Percentiles rank a stretch among this genome's conserved stretches.
Conservation (phyloP, 257 asterid species). For the Lycium barbarum region DNA sequence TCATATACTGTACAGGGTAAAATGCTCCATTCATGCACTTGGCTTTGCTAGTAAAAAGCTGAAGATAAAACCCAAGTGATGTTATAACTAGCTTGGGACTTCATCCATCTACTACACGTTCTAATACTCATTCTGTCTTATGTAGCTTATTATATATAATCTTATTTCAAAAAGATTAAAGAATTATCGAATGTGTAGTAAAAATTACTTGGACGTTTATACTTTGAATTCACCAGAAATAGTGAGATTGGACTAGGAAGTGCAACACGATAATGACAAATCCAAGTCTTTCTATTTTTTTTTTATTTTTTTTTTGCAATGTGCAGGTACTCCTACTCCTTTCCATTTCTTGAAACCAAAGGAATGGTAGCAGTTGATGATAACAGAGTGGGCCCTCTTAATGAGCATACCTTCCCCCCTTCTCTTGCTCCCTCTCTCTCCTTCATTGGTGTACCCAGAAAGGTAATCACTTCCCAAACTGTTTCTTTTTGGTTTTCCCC, state of each 20-base stretch:
- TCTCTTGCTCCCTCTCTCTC: slow-evolving; percentile 84
- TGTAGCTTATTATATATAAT: not conserved
- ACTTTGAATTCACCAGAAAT: not conserved
- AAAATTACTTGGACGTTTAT: not conserved
- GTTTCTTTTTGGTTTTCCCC: not conserved
- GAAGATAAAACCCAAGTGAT: not conserved
- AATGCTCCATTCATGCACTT: not conserved
- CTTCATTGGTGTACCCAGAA: slow-evolving; percentile 79
- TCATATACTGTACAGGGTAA: slow-evolving; percentile 91
- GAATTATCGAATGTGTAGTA: not conserved
- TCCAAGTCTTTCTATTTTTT: not conserved
- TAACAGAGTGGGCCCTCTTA: slow-evolving; percentile 89
- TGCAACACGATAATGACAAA: slow-evolving; percentile 23
- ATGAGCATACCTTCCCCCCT: slow-evolving; percentile 94
- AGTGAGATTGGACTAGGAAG: not conserved
- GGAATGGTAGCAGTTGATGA: slow-evolving; percentile 78
- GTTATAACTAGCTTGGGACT: not conserved
- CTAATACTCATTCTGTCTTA: not conserved
- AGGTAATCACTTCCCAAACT: slow-evolving; percentile 48
- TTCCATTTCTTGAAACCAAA: slow-evolving; percentile 96
- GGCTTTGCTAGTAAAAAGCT: not conserved
- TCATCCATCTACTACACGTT: not conserved
- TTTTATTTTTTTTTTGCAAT: not conserved
- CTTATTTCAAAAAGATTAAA: no score
- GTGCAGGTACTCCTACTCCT: slow-evolving; percentile 74